phyloP scores from a whole-genome alignment of 768 basidiomycete genomes.

The Hebeloma cylindrosporum region DNA sequence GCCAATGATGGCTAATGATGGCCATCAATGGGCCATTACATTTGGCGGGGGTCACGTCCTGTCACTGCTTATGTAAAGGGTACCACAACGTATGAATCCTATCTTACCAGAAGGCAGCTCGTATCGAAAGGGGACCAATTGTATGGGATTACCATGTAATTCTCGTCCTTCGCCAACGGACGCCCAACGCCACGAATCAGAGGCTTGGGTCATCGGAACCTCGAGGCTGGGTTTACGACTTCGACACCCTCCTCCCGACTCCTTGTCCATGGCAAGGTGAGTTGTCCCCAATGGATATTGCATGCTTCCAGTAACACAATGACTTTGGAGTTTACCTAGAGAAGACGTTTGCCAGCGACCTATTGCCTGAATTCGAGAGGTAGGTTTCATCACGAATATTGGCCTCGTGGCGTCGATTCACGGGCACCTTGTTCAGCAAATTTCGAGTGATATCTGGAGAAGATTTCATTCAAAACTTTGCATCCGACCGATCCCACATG shows the following conservation, averaged over 20 bases:
- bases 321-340: conserved; percentile 43
- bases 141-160: conserved; percentile 81
- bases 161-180: conserved; percentile 46
- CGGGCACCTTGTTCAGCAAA: conserved; percentile 36
- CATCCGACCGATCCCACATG: conserved; percentile 79
- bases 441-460: conserved; percentile 61
- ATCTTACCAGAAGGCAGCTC: conserved; percentile 51
- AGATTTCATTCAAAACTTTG: conserved; percentile 57
- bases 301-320: not conserved
- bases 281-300: conserved; percentile 10
- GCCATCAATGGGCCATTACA: no score
- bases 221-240: conserved; percentile 65
- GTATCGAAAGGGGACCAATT: conserved; percentile 36
- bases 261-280: conserved; percentile 55
- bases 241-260: conserved; percentile 52
- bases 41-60: no score
- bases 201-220: conserved; percentile 7
- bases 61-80: no score
- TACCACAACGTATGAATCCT: no score
- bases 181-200: not conserved
- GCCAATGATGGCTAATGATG: no score
- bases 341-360: conserved; percentile 41
- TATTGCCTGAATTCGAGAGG: conserved; percentile 46
- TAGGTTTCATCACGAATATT: no score
- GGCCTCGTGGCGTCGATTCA: no score